Conservation (phyloP, 371 early-diverging fungal genomes). For the Mortierella sp. region DNA sequence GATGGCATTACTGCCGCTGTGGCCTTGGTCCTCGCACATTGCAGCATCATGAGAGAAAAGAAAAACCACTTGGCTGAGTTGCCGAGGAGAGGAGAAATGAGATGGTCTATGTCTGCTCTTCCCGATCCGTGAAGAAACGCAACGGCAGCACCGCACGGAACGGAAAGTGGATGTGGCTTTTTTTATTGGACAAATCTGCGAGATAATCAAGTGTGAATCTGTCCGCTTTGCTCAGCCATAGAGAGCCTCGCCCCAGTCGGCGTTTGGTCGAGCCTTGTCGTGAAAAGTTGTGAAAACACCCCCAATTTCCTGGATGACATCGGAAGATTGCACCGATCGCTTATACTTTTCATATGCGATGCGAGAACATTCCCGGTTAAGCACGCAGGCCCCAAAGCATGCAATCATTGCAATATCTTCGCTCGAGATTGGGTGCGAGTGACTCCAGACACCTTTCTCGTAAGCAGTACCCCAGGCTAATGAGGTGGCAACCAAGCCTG, state of each 20-base stretch:
- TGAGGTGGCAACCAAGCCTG: constrained; percentile 90
- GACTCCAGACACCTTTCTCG: constrained; percentile 71
- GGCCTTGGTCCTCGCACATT: constrained; percentile 30
- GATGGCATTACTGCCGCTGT: not conserved
- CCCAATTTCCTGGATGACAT: constrained; percentile 83
- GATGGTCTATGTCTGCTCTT: not conserved
- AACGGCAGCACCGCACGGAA: not conserved
- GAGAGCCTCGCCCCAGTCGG: constrained; percentile 31
- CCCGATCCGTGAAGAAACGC: not conserved
- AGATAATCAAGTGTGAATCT: not conserved
- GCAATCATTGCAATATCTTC: constrained; percentile 73
- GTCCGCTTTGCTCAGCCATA: constrained; percentile 14
- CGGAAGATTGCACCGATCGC: constrained; percentile 79
- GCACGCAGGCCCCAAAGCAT: constrained; percentile 77
- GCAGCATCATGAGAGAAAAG: constrained; percentile 20
- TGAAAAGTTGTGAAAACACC: constrained; percentile 58
- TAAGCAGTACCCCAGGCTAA: constrained; percentile 87
- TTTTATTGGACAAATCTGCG: not conserved
- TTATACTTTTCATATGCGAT: constrained; percentile 78
- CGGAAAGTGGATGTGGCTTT: not conserved
- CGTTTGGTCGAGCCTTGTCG: constrained; percentile 23
- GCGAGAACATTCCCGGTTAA: constrained; percentile 75
- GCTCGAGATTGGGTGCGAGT: constrained; percentile 36
- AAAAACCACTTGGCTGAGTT: not conserved
- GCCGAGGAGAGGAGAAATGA: constrained; percentile 5